A percentile compares a stretch with the other conserved stretches of the same genome.
phyloP scores from a whole-genome alignment of 345 rosid genomes.

The Populus simonii region DNA sequence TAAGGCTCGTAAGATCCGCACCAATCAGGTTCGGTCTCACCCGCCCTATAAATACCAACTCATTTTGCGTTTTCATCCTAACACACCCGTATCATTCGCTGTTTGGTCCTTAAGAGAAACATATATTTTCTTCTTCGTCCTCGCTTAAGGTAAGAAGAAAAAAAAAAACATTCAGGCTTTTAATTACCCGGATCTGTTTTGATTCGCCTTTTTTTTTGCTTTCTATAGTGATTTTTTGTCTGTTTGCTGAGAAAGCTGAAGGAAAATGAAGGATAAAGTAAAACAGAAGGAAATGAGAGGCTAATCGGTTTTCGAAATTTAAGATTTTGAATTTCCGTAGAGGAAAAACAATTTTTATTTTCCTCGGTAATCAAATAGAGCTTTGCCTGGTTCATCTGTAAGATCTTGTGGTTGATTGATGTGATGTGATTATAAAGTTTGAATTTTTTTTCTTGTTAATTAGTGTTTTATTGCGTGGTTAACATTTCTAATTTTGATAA shows the following conservation, averaged over 20 bases:
- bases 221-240: neutral
- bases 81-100: neutral
- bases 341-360: too few relatives aligned
- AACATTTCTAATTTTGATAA: neutral
- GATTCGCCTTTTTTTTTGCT: neutral
- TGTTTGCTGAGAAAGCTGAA: constrained; percentile 1
- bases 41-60: constrained; percentile 12
- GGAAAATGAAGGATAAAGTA: neutral
- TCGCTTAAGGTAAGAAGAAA: constrained; percentile 9
- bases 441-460: neutral
- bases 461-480: neutral
- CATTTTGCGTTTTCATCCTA: neutral
- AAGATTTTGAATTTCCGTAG: too few relatives aligned
- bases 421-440: neutral
- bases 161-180: neutral
- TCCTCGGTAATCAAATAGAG: neutral
- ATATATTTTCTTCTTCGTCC: constrained; percentile 8
- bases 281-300: neutral
- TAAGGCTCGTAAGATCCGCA: neutral
- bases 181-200: neutral
- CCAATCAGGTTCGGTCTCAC: constrained; percentile 10
- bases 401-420: neutral
- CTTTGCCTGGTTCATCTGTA: neutral
- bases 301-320: too few relatives aligned
- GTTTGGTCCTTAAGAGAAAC: neutral